Evolutionary conservation across 2,329 filamentous ascomycete species (phyloP).

Genomic region (Phialocephala subalpina): DNA sequence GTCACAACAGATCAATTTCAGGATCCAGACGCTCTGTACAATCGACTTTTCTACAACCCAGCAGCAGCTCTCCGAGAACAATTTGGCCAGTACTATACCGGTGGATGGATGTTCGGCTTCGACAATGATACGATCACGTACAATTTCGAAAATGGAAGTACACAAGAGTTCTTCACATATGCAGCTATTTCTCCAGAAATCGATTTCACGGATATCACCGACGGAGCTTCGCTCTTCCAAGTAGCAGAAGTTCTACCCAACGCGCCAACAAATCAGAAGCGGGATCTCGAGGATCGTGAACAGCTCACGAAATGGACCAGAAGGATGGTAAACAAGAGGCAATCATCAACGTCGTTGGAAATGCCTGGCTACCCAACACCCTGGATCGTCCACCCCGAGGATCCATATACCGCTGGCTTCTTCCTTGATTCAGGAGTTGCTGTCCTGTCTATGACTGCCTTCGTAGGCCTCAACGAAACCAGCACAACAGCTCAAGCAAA

Average conservation of each 20-base stretch:
- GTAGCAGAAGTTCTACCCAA: conserved; percentile 13
- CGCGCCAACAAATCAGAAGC: background rate
- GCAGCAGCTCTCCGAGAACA: background rate
- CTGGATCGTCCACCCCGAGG: conserved; percentile 11
- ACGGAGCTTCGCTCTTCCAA: conserved; percentile 9
- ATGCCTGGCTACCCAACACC: conserved; percentile 21
- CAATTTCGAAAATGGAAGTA: conserved; percentile 21
- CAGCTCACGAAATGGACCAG: background rate
- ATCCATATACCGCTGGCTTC: conserved; percentile 17
- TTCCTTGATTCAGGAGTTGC: conserved; percentile 18
- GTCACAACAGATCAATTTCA: conserved; percentile 43
- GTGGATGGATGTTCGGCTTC: conserved; percentile 14
- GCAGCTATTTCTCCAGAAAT: background rate
- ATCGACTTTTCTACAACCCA: conserved; percentile 45
- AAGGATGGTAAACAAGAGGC: background rate
- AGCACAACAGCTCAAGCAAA: conserved; percentile 12
- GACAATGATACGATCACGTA: conserved; percentile 13
- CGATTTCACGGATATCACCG: conserved; percentile 11
- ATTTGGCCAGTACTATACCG: background rate
- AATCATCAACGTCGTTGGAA: background rate
- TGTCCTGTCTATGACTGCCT: conserved; percentile 18
- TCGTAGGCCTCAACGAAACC: background rate
- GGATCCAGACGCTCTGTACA: conserved; percentile 49
- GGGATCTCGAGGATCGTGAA: background rate
- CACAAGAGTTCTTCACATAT: background rate